Base-by-base conservation (phyloP, 2,329 filamentous ascomycete genomes). In the Aspergillus sp. region DNA sequence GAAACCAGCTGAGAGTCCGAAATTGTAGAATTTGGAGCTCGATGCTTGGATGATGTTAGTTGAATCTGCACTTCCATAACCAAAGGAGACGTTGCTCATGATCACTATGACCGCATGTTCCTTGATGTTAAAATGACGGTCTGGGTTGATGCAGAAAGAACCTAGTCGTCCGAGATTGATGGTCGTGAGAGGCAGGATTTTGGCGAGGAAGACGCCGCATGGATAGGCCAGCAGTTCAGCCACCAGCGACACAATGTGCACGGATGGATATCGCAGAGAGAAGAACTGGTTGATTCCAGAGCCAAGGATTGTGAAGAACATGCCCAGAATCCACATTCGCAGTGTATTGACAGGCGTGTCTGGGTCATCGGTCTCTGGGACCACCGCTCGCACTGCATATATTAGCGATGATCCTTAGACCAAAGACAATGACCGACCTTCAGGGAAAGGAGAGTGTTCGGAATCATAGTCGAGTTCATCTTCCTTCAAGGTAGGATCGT, bases 1-100 rank as follows among this genome's bases (percentile, higher is more conserved):
- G 19, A 19, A 19, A 2, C 19, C 19, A 2, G 19, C 19, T 19
- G 19, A 19, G 4, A 19, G 19, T 19, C 19, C 19, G 19, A 19
- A 19, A 19, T 19, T 19, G 19, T 19, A 19, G 19, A 19, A 19
- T 19, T 19, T 19, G 19, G 19, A 19, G 19, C 19, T 19, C 19
- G 19, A 19, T 19, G 19, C 19, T 19, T 19, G 19, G 19, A 19
- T 19, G 19, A 19, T 19, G 19, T 19, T 19, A 4, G 19, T 19
- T 19, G 19, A 19, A 19, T 19, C 19, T 19, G 19, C 19, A 19
- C 19, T 19, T 19, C 19, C 19, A 19, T 19, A 19, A 5, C 68
- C 69, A 49, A 74, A 74, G 9, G 66, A 67, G 11, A 74, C 65
- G 42, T 74, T 75, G 33, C 63, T 66, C 70, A 74, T 74, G 48